Percentiles rank a stretch among this genome's conserved stretches.
Evolutionary conservation across 164 flowering plant species (phyloP).

Genomic region (Chloranthus sessilifolius): DNA sequence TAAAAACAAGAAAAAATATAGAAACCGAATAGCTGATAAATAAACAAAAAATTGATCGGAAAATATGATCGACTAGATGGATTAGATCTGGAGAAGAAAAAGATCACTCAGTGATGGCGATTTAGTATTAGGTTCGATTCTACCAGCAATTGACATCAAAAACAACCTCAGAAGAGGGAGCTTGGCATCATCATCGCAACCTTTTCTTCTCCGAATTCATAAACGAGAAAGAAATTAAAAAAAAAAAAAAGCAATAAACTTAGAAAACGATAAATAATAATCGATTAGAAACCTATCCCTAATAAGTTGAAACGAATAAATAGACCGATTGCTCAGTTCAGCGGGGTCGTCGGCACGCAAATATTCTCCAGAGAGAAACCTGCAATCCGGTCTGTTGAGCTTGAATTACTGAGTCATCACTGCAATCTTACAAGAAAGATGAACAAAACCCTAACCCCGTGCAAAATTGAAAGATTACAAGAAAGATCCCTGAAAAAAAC

Average conservation of each 20-base stretch:
- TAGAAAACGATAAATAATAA: not conserved
- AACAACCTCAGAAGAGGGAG: slow-evolving; percentile 26
- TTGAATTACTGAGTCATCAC: slow-evolving; percentile 27
- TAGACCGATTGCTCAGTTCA: slow-evolving; percentile 20
- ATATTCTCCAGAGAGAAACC: slow-evolving; percentile 15
- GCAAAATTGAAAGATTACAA: no score
- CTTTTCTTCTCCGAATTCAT: not conserved
- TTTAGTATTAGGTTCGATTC: slow-evolving; percentile 25
- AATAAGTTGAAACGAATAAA: not conserved
- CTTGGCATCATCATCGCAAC: slow-evolving; percentile 26
- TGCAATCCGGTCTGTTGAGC: slow-evolving; percentile 47
- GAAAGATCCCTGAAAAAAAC: no score
- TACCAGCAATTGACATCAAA: slow-evolving; percentile 25
- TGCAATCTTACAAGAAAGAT: slow-evolving; percentile 10
- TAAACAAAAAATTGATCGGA: no score
- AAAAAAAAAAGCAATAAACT: not conserved
- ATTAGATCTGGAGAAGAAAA: not conserved
- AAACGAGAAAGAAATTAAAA: not conserved
- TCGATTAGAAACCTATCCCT: not conserved
- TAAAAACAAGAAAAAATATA: not conserved
- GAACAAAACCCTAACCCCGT: not conserved
- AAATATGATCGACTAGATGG: not conserved
- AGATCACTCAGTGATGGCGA: slow-evolving; percentile 25
- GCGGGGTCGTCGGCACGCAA: slow-evolving; percentile 27
- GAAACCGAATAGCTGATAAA: no score